These are phyloP conservation scores for Solanum hybrid DNA, from an alignment of 305 asterid species.

Conservation along the genomic window DNA sequence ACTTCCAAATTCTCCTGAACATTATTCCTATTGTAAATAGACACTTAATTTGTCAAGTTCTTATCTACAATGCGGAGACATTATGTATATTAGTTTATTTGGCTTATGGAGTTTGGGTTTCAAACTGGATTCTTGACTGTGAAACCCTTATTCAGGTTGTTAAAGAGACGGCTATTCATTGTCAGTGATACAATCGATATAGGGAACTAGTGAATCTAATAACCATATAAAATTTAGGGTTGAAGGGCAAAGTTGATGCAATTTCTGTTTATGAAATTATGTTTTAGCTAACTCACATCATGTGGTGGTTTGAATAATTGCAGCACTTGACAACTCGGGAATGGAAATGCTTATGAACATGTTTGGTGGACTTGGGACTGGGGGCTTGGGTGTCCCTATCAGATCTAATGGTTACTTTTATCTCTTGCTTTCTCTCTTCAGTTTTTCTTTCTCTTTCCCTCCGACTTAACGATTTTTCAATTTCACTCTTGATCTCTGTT, in stretches of 20 bases:
- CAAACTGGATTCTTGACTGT: conserved; percentile 1
- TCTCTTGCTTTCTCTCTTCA: neutral
- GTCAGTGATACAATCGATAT: neutral
- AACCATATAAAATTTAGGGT: neutral
- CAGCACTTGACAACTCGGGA: conserved; percentile 17
- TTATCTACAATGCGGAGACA: neutral
- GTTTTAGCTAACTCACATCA: neutral
- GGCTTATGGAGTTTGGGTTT: neutral
- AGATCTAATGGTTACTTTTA: conserved; percentile 30
- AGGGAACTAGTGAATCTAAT: neutral
- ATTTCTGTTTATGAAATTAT: neutral
- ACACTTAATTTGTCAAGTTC: neutral
- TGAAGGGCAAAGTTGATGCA: neutral
- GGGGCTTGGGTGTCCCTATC: conserved; percentile 29
- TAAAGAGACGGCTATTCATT: neutral
- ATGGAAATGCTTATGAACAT: conserved; percentile 45
- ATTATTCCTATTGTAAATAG: neutral
- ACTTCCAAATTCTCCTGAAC: neutral
- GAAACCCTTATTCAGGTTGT: neutral
- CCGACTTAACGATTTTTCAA: neutral
- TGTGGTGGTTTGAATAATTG: conserved; percentile 1
- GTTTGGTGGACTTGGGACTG: conserved; percentile 47
- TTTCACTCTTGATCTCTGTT: neutral
- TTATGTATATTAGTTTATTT: neutral
- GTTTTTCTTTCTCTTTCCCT: neutral